phyloP scores from a whole-genome alignment of 768 basidiomycete species.

The Suillus decipiens region DNA sequence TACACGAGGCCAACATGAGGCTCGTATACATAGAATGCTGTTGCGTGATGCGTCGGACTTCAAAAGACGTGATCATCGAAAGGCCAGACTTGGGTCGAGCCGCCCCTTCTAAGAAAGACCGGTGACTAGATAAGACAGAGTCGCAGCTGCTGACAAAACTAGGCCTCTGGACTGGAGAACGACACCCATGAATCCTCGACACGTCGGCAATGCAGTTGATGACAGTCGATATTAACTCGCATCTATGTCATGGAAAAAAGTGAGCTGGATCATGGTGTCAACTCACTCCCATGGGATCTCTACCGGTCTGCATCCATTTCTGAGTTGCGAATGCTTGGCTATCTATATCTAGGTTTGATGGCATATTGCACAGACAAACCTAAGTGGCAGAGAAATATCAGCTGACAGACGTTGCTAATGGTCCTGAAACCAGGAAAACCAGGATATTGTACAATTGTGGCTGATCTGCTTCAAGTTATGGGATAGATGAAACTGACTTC shows the following conservation, averaged over 20 bases:
- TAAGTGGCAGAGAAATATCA: background rate
- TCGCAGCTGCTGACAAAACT: background rate
- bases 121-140: background rate
- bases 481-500: background rate
- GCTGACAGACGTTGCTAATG: background rate
- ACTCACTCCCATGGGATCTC: background rate
- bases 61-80: background rate
- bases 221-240: background rate
- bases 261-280: background rate
- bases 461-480: background rate
- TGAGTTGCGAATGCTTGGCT: constrained; percentile 30
- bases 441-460: background rate
- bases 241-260: background rate
- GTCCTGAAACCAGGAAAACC: background rate
- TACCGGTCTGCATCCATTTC: background rate
- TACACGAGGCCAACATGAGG: background rate
- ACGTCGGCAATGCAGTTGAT: background rate
- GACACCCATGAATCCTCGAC: background rate
- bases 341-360: constrained; percentile 30
- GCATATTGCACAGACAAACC: constrained; percentile 6
- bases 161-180: background rate
- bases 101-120: background rate
- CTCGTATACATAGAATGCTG: background rate
- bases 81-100: background rate
- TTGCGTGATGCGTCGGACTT: background rate